These are phyloP conservation scores for Mycosarcoma maydis DNA, from an alignment of 1,284 basidiomycete genomes.

Conservation along the genomic window DNA sequence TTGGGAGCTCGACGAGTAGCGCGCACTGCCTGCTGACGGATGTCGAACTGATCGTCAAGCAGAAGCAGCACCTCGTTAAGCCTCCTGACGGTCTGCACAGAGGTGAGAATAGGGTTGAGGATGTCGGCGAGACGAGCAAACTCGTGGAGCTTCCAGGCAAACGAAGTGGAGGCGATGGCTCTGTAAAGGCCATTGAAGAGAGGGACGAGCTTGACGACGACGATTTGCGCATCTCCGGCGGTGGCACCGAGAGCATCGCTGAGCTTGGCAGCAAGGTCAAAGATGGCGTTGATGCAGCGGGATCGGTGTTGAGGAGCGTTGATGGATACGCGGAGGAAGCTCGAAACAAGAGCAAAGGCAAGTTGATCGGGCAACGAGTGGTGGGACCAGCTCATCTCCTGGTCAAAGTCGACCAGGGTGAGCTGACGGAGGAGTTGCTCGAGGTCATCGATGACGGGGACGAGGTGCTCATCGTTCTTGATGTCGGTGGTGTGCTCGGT, in stretches of 20 bases:
- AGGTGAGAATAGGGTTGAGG: slow-evolving; percentile 74
- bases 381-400: slow-evolving; percentile 47
- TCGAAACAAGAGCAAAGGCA: slow-evolving; percentile 55
- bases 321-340: slow-evolving; percentile 74
- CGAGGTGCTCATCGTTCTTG: slow-evolving; percentile 53
- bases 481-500: slow-evolving; percentile 50
- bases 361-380: slow-evolving; percentile 63
- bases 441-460: slow-evolving; percentile 54
- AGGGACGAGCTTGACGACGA: slow-evolving; percentile 78
- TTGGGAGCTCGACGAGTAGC: slow-evolving; percentile 51
- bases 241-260: slow-evolving; percentile 26
- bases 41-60: slow-evolving; percentile 65
- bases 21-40: slow-evolving; percentile 67
- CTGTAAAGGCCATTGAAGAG: slow-evolving; percentile 87
- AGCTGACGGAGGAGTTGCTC: slow-evolving; percentile 48
- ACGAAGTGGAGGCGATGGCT: slow-evolving; percentile 80
- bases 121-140: slow-evolving; percentile 74
- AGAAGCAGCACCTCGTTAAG: slow-evolving; percentile 70
- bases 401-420: slow-evolving; percentile 49
- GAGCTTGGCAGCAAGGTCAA: slow-evolving; percentile 36
- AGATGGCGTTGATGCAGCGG: slow-evolving; percentile 70
- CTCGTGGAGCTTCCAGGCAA: slow-evolving; percentile 77
- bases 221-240: slow-evolving; percentile 74
- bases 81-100: slow-evolving; percentile 72
- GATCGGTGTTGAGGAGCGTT: slow-evolving; percentile 71